These are phyloP conservation scores for Phoenix dactylifera DNA, from an alignment of 176 grass and related monocot species.

Conservation along the genomic window DNA sequence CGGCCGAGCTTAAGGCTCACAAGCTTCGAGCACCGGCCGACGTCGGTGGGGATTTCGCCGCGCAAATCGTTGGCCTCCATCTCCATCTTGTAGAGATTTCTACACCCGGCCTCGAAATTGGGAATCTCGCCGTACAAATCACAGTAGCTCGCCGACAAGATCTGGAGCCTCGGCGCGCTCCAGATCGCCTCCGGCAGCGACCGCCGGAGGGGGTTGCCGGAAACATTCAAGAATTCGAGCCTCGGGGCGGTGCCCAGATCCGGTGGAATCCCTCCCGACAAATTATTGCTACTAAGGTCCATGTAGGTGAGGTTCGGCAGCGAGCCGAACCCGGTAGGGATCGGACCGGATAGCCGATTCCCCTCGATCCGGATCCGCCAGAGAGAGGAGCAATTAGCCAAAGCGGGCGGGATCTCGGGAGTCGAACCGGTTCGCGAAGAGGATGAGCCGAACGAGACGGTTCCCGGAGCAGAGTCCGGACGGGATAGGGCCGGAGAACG, in stretches of 20 bases:
- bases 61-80: slow-evolving; percentile 47
- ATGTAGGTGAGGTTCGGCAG: slow-evolving; percentile 74
- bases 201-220: slow-evolving; percentile 52
- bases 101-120: slow-evolving; percentile 45
- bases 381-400: slow-evolving; percentile 61
- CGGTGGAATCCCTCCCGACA: slow-evolving; percentile 41
- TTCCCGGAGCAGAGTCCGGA: slow-evolving; percentile 40
- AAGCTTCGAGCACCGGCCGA: slow-evolving; percentile 42
- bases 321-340: slow-evolving; percentile 55
- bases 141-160: slow-evolving; percentile 54
- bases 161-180: slow-evolving; percentile 51
- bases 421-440: slow-evolving; percentile 76
- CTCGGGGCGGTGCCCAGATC: slow-evolving; percentile 42
- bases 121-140: slow-evolving; percentile 38
- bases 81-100: slow-evolving; percentile 69
- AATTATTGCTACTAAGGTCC: slow-evolving; percentile 64
- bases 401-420: slow-evolving; percentile 46
- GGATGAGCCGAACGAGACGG: slow-evolving; percentile 61
- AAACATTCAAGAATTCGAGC: slow-evolving; percentile 72
- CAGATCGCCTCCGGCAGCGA: slow-evolving; percentile 36
- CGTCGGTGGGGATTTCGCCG: slow-evolving; percentile 49
- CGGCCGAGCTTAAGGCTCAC: slow-evolving; percentile 68
- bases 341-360: slow-evolving; percentile 48
- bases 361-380: slow-evolving; percentile 65
- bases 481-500: slow-evolving; percentile 53